A percentile compares a stretch with the other conserved stretches of the same genome.
phyloP scores from a whole-genome alignment of 805 yeast genomes.

The Gaillardinia entomophila region DNA sequence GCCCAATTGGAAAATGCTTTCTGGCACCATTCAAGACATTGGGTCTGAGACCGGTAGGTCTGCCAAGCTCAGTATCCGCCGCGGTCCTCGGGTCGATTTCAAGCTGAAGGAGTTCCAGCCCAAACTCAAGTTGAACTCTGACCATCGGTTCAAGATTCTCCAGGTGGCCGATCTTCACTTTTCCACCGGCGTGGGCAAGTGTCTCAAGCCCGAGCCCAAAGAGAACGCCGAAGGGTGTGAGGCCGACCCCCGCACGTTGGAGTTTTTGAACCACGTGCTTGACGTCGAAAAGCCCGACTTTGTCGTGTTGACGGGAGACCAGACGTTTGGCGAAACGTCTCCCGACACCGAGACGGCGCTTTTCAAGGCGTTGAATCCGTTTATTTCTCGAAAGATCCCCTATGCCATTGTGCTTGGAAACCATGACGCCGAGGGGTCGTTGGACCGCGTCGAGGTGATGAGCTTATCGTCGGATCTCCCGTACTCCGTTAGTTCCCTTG shows the following conservation, averaged over 20 bases:
- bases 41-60: constrained; percentile 14
- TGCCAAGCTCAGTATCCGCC: constrained; percentile 28
- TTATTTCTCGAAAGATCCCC: constrained; percentile 65
- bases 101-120: constrained; percentile 19
- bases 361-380: constrained; percentile 70
- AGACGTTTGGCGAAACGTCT: constrained; percentile 71
- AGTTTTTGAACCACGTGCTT: constrained; percentile 56
- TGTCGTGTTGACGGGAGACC: constrained; percentile 88
- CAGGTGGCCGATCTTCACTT: constrained; percentile 92
- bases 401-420: constrained; percentile 86
- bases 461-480: constrained; percentile 55
- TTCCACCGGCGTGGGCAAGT: constrained; percentile 75
- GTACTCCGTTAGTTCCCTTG: constrained; percentile 53
- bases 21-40: constrained; percentile 14
- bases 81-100: constrained; percentile 28
- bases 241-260: constrained; percentile 71
- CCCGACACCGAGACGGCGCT: constrained; percentile 81
- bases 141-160: constrained; percentile 64
- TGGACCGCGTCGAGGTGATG: constrained; percentile 59
- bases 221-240: constrained; percentile 46
- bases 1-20: constrained; percentile 53
- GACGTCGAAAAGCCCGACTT: constrained; percentile 79
- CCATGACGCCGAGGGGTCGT: constrained; percentile 86
- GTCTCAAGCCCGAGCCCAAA: constrained; percentile 68
- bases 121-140: constrained; percentile 26